A percentile compares a stretch with the other conserved stretches of the same genome.
phyloP scores from a whole-genome alignment of 257 asterid genomes.

The Solanum rostratum region DNA sequence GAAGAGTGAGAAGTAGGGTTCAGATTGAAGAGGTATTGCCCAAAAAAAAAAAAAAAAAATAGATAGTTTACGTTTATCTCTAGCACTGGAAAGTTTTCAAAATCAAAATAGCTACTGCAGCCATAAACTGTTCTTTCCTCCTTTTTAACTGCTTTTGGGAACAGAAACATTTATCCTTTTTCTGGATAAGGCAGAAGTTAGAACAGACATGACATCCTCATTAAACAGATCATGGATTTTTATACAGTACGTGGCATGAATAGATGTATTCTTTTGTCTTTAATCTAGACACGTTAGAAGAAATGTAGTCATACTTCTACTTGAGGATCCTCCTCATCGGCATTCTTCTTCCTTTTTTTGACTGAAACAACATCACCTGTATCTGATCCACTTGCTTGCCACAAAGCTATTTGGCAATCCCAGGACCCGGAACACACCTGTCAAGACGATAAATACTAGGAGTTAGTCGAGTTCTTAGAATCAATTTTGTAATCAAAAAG shows the following conservation, averaged over 20 bases:
- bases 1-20: not conserved
- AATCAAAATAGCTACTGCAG: not conserved
- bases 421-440: slow-evolving; percentile 97
- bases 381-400: slow-evolving; percentile 47
- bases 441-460: not conserved
- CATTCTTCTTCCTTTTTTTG: slow-evolving; percentile 74
- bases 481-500: not conserved
- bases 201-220: not conserved
- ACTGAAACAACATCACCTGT: slow-evolving; percentile 42
- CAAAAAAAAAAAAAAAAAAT: not conserved
- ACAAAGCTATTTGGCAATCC: slow-evolving; percentile 70
- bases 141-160: not conserved
- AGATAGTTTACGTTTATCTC: not conserved
- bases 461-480: not conserved
- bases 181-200: not conserved
- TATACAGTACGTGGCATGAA: not conserved
- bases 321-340: slow-evolving; percentile 36
- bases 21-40: not conserved
- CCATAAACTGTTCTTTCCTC: not conserved
- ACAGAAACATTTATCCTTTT: not conserved
- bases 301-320: slow-evolving; percentile 42
- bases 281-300: not conserved
- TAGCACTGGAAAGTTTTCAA: not conserved
- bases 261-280: not conserved
- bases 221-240: not conserved